Evolutionary conservation across 2,329 filamentous ascomycete species (phyloP).

Genomic region (Ustulina deusta): DNA sequence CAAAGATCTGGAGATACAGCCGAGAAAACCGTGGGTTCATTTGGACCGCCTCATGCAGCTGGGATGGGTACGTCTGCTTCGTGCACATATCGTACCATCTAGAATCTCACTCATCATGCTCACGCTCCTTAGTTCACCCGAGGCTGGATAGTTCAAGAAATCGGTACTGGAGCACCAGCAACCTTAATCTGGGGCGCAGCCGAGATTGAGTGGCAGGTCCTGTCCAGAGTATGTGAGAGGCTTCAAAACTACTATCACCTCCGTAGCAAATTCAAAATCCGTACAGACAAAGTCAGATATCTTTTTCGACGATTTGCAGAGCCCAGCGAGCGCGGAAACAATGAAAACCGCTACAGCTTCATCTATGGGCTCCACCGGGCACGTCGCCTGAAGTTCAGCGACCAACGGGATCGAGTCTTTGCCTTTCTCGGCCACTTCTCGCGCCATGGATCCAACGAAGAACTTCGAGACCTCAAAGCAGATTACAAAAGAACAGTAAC

Average conservation of each 20-base stretch:
- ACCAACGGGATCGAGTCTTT: conserved; percentile 13
- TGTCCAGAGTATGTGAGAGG: conserved; percentile 5
- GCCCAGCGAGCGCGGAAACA: neutral
- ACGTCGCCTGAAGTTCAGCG: neutral
- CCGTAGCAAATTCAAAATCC: neutral
- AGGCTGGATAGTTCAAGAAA: conserved; percentile 20
- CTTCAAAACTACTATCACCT: conserved; percentile 10
- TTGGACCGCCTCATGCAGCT: neutral
- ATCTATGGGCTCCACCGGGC: conserved; percentile 19
- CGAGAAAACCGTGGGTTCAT: neutral
- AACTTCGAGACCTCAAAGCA: neutral
- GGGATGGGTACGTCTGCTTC: neutral
- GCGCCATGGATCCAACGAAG: neutral
- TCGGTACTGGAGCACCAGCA: conserved; percentile 2
- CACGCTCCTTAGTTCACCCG: neutral
- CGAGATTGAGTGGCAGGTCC: conserved; percentile 1
- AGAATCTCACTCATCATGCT: neutral
- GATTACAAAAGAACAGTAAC: neutral
- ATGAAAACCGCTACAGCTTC: conserved; percentile 18
- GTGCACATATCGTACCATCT: neutral
- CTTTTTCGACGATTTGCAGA: conserved; percentile 9
- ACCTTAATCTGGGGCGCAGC: conserved; percentile 11
- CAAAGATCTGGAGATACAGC: neutral
- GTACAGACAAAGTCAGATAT: conserved; percentile 8
- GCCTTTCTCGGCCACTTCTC: conserved; percentile 19